A percentile compares a stretch with the other conserved stretches of the same genome.
Conservation (phyloP, 1,139 yeast species). For the Protomyces inouyei region DNA sequence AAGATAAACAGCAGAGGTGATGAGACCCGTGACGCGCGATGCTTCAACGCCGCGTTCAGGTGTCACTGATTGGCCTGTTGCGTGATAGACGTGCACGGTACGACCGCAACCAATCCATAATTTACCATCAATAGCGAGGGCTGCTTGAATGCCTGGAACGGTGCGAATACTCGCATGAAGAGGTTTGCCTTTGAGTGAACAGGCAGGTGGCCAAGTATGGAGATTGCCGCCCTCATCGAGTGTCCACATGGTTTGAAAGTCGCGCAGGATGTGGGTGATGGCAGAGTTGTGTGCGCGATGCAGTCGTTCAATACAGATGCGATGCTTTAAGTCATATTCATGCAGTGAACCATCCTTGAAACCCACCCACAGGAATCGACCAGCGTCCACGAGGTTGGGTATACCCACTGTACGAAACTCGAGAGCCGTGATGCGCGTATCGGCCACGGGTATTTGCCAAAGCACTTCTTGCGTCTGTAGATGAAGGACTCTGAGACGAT, state of each 20-base stretch:
- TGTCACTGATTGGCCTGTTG: constrained; percentile 1
- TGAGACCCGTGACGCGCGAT: constrained; percentile 36
- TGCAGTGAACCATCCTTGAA: constrained; percentile 41
- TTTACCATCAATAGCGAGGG: constrained; percentile 36
- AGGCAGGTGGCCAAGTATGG: constrained; percentile 38
- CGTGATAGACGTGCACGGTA: constrained; percentile 38
- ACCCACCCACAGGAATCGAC: constrained; percentile 40
- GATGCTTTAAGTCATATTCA: constrained; percentile 36
- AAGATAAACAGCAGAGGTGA: constrained; percentile 38
- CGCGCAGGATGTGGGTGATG: constrained; percentile 36
- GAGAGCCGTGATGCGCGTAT: constrained; percentile 18
- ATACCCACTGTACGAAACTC: constrained; percentile 13
- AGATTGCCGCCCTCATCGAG: constrained; percentile 44
- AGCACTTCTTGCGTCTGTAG: constrained; percentile 7
- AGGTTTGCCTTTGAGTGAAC: constrained; percentile 6
- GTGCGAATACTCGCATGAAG: not conserved
- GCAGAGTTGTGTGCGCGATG: constrained; percentile 38
- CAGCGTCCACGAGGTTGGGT: constrained; percentile 32
- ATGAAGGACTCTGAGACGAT: constrained; percentile 6
- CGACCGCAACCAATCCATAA: constrained; percentile 42
- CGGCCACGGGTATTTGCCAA: constrained; percentile 19
- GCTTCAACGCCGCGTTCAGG: constrained; percentile 31
- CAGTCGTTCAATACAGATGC: constrained; percentile 34
- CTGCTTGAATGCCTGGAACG: constrained; percentile 24
- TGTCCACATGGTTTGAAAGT: constrained; percentile 39